A percentile compares a stretch with the other conserved stretches of the same genome.
Conservation (phyloP, 129 eudicot genomes). For the Pulicaria dysenterica region DNA sequence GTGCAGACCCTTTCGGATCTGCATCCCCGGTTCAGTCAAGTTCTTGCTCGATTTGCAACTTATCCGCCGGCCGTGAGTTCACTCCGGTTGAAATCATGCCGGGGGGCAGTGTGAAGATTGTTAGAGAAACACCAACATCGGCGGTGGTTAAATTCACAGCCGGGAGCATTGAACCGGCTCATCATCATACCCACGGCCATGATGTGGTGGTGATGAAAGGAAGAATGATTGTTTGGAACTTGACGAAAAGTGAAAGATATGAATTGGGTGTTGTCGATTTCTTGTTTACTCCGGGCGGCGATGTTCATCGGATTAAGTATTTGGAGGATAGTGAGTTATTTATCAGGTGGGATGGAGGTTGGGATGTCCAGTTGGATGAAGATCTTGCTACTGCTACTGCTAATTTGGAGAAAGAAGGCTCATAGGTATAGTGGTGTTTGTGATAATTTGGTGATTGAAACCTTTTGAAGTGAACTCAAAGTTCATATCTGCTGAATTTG, state of each 20-base stretch:
- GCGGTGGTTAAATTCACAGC: slow-evolving; percentile 68
- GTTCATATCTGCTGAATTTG: too few relatives aligned
- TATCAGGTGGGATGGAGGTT: slow-evolving; percentile 84
- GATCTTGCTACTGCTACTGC: slow-evolving; percentile 73
- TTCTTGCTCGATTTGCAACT: slow-evolving; percentile 43
- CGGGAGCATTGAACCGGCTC: slow-evolving; percentile 89
- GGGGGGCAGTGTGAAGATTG: slow-evolving; percentile 71
- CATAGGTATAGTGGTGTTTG: background rate
- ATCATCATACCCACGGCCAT: slow-evolving; percentile 79
- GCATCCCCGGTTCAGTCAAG: background rate
- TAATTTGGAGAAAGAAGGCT: slow-evolving; percentile 26
- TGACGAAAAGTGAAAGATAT: slow-evolving; percentile 55
- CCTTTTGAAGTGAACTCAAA: too few relatives aligned
- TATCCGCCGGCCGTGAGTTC: slow-evolving; percentile 53
- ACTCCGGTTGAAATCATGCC: slow-evolving; percentile 63
- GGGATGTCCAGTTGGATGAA: slow-evolving; percentile 85
- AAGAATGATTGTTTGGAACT: slow-evolving; percentile 78
- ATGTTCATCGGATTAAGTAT: slow-evolving; percentile 83
- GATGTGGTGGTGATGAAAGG: slow-evolving; percentile 83
- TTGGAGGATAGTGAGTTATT: slow-evolving; percentile 85
- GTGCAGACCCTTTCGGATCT: slow-evolving; percentile 66
- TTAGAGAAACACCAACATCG: slow-evolving; percentile 77
- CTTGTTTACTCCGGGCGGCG: slow-evolving; percentile 71
- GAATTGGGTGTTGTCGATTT: slow-evolving; percentile 69
- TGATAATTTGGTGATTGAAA: too few relatives aligned